Base-by-base conservation (phyloP, 225 moss, liverwort and hornwort species). In the Pseudisothecium myosuroides region DNA sequence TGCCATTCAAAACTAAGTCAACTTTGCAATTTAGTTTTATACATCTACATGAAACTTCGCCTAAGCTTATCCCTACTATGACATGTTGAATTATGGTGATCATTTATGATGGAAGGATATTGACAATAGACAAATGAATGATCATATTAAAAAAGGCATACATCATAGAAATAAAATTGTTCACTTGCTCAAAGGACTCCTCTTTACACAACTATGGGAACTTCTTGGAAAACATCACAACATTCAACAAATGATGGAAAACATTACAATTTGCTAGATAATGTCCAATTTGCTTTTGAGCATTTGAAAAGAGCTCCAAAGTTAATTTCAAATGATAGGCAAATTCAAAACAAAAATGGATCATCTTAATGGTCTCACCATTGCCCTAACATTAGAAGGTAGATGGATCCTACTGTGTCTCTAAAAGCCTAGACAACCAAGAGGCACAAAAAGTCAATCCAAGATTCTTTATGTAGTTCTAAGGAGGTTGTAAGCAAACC, bases 121-220 rank as follows among this genome's bases (percentile, higher is more conserved):
- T 17, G 24, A 6, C 3, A 27, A 1, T 1, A 0, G 1, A 5
- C 1, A 72, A 9, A 72, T 72, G 5, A 41, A 73, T 0, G 3
- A 45, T 29, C 28, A 6, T 73, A 45, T 14, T 0, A 45, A 6
- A 17, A 6, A 43, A 9, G 9, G 7, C 27, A 14, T 14, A 43
- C 72, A 72, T 27, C 5, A 16, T 41, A 43, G 2, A 27, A 4
- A 15, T 71, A 41, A 43, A 16, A 9, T 1, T 1, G 2, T n/a
- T 68, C 68, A n/a, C 16, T 27, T 3, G 1, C 18, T 49, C 32
- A 4, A 11, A 32, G 49, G 12, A 75, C 4, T 75, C 10, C 2
- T 43, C 12, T 76, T 50, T 7, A 20, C 8, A 32, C 12, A 21
- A 50, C 7, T 4, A 49, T 75, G 5, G 19, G 7, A 28, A 49